Percentiles rank a stretch among this genome's conserved stretches.
These are phyloP conservation scores for Crucibulum laeve DNA, from an alignment of 768 basidiomycete species.

Conservation along the genomic window DNA sequence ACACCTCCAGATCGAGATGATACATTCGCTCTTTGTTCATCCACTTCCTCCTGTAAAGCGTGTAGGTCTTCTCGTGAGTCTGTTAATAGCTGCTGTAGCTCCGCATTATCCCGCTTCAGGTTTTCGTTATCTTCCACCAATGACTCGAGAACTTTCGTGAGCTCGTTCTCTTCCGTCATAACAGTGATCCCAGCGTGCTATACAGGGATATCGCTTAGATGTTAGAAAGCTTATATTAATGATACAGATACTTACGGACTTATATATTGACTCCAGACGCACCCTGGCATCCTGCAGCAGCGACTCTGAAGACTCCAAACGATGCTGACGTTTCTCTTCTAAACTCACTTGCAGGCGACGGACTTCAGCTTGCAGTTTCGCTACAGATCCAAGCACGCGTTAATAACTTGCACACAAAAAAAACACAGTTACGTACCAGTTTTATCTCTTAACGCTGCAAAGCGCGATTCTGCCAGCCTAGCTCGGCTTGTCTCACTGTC, in stretches of 20 bases:
- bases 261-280: slow-evolving; percentile 57
- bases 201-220: slow-evolving; percentile 2
- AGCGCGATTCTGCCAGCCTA: slow-evolving; percentile 61
- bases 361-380: slow-evolving; percentile 67
- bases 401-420: neutral
- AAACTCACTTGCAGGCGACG: slow-evolving; percentile 58
- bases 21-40: slow-evolving; percentile 58
- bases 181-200: slow-evolving; percentile 38
- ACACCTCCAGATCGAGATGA: slow-evolving; percentile 39
- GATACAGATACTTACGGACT: slow-evolving; percentile 37
- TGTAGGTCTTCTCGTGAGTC: slow-evolving; percentile 78
- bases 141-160: slow-evolving; percentile 72
- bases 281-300: slow-evolving; percentile 63
- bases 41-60: slow-evolving; percentile 66
- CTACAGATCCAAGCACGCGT: slow-evolving; percentile 25
- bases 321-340: slow-evolving; percentile 54
- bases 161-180: slow-evolving; percentile 49
- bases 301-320: slow-evolving; percentile 62
- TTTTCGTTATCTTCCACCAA: slow-evolving; percentile 83
- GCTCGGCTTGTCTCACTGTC: slow-evolving; percentile 67
- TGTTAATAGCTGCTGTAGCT: slow-evolving; percentile 68
- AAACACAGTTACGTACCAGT: slow-evolving; percentile 40
- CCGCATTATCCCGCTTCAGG: slow-evolving; percentile 76
- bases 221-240: slow-evolving; percentile 9
- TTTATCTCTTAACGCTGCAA: slow-evolving; percentile 62